These are phyloP conservation scores for Chalciporus chontae DNA, from an alignment of 768 basidiomycete genomes.

Conservation along the genomic window DNA sequence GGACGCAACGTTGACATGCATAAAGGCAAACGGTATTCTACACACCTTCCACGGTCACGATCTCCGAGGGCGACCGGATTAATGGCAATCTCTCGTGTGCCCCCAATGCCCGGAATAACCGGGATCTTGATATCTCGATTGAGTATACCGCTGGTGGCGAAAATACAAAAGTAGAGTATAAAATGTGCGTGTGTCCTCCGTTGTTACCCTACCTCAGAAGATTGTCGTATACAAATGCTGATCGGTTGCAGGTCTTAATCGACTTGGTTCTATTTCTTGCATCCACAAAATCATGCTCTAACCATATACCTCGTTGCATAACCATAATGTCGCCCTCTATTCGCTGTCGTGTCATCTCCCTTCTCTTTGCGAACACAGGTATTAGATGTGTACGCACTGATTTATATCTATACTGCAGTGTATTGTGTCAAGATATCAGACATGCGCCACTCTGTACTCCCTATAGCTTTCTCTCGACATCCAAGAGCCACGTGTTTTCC, in stretches of 20 bases:
- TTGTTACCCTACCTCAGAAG: conserved; percentile 8
- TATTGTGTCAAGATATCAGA: neutral
- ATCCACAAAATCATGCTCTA: conserved; percentile 3
- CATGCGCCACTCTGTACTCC: neutral
- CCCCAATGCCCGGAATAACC: conserved; percentile 90
- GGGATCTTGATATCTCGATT: conserved; percentile 90
- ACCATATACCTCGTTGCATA: conserved; percentile 12
- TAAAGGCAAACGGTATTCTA: conserved; percentile 96
- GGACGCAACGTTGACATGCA: conserved; percentile 1
- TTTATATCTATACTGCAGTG: conserved; percentile 4
- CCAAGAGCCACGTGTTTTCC: no score
- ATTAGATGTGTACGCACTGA: conserved; percentile 19
- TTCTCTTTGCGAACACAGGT: conserved; percentile 20
- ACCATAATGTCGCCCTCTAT: neutral
- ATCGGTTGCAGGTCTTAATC: conserved; percentile 74
- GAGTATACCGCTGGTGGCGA: conserved; percentile 52
- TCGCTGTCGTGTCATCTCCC: neutral
- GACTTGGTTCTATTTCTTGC: conserved; percentile 2
- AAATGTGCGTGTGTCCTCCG: conserved; percentile 69
- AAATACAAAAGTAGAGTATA: conserved; percentile 54
- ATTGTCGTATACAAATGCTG: conserved; percentile 41
- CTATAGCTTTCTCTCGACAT: neutral
- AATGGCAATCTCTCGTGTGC: conserved; percentile 70
- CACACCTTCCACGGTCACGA: conserved; percentile 72
- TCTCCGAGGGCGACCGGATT: conserved; percentile 70